A percentile compares a stretch with the other conserved stretches of the same genome.
Evolutionary conservation across 2,329 filamentous ascomycete species (phyloP).

Genomic region (Hypoxylon sp.): DNA sequence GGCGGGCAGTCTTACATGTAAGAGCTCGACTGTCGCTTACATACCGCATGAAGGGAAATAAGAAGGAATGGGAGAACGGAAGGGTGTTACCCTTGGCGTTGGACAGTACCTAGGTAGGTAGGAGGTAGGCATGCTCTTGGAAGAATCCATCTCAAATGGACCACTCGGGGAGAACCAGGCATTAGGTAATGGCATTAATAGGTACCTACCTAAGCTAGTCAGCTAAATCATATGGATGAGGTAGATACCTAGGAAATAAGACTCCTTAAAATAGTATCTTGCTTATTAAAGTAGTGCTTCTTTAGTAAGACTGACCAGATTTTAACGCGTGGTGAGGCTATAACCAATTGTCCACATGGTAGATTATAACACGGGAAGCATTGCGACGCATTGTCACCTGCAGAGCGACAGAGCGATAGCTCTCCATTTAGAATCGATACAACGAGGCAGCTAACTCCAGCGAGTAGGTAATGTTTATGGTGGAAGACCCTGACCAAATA

Average conservation of each 20-base stretch:
- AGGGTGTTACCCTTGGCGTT: neutral
- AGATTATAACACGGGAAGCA: neutral
- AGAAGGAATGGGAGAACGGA: neutral
- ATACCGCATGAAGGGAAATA: neutral
- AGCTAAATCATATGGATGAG: neutral
- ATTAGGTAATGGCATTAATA: too few relatives aligned
- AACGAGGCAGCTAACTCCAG: neutral
- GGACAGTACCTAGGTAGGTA: neutral
- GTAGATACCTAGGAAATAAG: neutral
- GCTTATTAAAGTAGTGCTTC: neutral
- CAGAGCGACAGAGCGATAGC: neutral
- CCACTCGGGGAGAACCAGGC: neutral
- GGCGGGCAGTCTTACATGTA: conserved; percentile 1
- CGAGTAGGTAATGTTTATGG: neutral
- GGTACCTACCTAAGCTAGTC: neutral
- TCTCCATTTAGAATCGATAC: neutral
- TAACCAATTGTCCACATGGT: neutral
- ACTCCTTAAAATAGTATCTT: conserved; percentile 4
- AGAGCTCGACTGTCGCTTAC: conserved; percentile 8
- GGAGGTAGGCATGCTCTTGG: neutral
- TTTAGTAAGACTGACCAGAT: too few relatives aligned
- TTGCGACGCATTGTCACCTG: neutral
- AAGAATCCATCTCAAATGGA: conserved; percentile 14
- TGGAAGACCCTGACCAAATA: neutral
- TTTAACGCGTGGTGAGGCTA: neutral